Conservation (phyloP, 73 alveolate genomes). For the Blepharisma japonicum region DNA sequence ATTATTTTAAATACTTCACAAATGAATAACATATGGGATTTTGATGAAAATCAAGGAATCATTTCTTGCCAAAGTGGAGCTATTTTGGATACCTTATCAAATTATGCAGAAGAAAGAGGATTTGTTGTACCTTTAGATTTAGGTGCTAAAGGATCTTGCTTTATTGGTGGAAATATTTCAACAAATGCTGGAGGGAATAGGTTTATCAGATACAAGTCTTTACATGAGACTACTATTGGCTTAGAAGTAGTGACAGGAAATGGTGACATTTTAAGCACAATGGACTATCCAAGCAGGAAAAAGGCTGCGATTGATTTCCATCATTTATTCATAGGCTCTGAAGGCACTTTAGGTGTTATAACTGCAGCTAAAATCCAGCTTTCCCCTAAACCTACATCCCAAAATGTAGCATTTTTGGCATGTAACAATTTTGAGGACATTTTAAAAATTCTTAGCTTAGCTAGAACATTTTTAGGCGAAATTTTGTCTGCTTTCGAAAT, state of each 20-base stretch:
- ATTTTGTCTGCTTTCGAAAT: slow-evolving; percentile 20
- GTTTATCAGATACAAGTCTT: slow-evolving; percentile 64
- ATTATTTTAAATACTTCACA: slow-evolving; percentile 49
- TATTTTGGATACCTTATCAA: slow-evolving; percentile 52
- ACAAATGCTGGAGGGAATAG: slow-evolving; percentile 92
- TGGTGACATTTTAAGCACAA: slow-evolving; percentile 58
- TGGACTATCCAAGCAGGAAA: slow-evolving; percentile 66
- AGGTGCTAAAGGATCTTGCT: slow-evolving; percentile 90
- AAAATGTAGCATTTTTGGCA: background rate
- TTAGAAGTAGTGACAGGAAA: slow-evolving; percentile 64
- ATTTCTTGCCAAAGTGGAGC: slow-evolving; percentile 70
- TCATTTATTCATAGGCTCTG: slow-evolving; percentile 82
- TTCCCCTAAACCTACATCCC: background rate
- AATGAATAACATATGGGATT: slow-evolving; percentile 63
- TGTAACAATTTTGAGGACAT: background rate
- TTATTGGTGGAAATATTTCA: slow-evolving; percentile 82
- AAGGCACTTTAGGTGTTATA: slow-evolving; percentile 64
- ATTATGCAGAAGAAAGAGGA: slow-evolving; percentile 45
- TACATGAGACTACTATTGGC: slow-evolving; percentile 72
- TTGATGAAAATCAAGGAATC: slow-evolving; percentile 55
- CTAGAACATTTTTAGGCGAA: background rate
- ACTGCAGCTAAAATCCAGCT: background rate
- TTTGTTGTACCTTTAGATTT: slow-evolving; percentile 72
- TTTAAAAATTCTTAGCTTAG: background rate
- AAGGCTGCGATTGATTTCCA: slow-evolving; percentile 78